These are phyloP conservation scores for Pichia sp. DNA, from an alignment of 1,139 yeast species.

Conservation along the genomic window DNA sequence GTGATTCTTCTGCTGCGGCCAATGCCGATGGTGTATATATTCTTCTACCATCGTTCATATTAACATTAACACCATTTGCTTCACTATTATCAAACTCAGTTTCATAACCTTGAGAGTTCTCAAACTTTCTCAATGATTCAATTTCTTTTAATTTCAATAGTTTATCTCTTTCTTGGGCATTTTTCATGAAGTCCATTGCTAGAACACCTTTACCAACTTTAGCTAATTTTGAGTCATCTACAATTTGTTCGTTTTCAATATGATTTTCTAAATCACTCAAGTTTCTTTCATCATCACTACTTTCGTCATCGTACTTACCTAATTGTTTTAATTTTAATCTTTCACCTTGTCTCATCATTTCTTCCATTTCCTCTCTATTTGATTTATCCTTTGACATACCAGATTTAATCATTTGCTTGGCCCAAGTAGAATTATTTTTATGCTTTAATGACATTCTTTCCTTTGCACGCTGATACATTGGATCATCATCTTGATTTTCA, in stretches of 20 bases:
- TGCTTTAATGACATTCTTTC: slow-evolving; percentile 92
- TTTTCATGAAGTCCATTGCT: slow-evolving; percentile 91
- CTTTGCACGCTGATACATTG: slow-evolving; percentile 67
- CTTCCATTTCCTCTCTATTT: slow-evolving; percentile 85
- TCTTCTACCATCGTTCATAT: slow-evolving; percentile 72
- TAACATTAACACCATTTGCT: slow-evolving; percentile 39
- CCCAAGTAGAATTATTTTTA: slow-evolving; percentile 86
- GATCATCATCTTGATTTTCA: slow-evolving; percentile 49
- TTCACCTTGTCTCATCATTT: slow-evolving; percentile 87
- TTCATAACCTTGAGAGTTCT: slow-evolving; percentile 40
- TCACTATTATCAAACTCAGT: slow-evolving; percentile 30
- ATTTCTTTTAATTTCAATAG: slow-evolving; percentile 49
- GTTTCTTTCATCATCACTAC: slow-evolving; percentile 44
- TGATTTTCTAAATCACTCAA: slow-evolving; percentile 44
- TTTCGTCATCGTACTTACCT: slow-evolving; percentile 51
- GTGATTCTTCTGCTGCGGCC: slow-evolving; percentile 37
- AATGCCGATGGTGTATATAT: slow-evolving; percentile 68
- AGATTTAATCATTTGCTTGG: slow-evolving; percentile 79
- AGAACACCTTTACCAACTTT: slow-evolving; percentile 75
- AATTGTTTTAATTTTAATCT: slow-evolving; percentile 64
- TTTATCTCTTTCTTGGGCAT: slow-evolving; percentile 65
- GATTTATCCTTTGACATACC: slow-evolving; percentile 84
- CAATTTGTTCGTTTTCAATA: slow-evolving; percentile 36
- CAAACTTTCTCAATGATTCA: slow-evolving; percentile 42
- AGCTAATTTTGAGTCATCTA: slow-evolving; percentile 33